Conservation (phyloP, 2,329 filamentous ascomycete genomes). For the Cladosporium colombiae region DNA sequence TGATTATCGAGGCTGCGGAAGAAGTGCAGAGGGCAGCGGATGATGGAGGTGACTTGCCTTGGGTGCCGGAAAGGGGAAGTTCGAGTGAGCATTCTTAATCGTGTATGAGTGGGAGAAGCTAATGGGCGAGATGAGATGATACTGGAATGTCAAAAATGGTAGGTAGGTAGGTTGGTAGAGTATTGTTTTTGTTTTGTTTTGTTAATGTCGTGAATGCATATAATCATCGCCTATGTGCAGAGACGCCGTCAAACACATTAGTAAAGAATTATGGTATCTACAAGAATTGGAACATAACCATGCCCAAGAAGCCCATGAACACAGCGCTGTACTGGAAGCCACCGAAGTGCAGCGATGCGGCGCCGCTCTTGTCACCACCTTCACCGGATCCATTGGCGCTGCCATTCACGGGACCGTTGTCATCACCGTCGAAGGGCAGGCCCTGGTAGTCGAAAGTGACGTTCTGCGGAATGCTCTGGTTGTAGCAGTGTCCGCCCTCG, state of each 20-base stretch:
- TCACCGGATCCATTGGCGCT: constrained; percentile 10
- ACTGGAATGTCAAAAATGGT: not conserved
- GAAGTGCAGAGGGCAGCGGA: not conserved
- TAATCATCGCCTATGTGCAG: not conserved
- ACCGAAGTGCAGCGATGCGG: not conserved
- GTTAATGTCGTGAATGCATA: not conserved
- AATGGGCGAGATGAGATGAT: not conserved
- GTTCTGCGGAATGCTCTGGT: constrained; percentile 65
- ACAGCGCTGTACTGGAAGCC: constrained; percentile 12
- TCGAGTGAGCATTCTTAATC: not conserved
- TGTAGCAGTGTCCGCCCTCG: constrained; percentile 67
- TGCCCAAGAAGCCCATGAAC: constrained; percentile 10
- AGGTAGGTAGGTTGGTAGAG: not conserved
- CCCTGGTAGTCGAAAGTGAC: constrained; percentile 69
- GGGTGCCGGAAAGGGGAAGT: not conserved
- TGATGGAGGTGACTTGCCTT: not conserved
- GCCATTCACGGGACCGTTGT: constrained; percentile 20
- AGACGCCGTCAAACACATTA: not conserved
- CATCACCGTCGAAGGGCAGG: constrained; percentile 29
- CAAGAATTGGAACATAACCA: constrained; percentile 15
- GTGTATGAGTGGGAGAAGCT: not conserved
- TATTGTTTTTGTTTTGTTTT: not conserved
- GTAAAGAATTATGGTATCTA: not conserved
- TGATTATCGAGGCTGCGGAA: not conserved
- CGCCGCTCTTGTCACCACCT: not conserved